Evolutionary conservation across 108 stramenopile genomes (phyloP).

Genomic region (Skeletonema grethae): DNA sequence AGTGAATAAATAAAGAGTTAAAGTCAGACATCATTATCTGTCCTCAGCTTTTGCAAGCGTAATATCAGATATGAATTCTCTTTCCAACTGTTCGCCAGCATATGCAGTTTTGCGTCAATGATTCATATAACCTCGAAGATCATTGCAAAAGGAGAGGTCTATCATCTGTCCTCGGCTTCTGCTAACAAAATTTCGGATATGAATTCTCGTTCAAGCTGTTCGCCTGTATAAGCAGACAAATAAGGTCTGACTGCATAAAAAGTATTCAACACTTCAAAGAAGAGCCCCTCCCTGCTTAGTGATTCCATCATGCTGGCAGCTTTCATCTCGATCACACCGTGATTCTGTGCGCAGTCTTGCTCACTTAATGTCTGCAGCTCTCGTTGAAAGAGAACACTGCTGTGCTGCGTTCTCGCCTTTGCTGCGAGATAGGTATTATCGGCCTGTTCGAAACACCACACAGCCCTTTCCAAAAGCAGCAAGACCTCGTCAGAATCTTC

Average conservation of each 20-base stretch:
- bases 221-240: slow-evolving; percentile 10
- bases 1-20: too few relatives aligned
- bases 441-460: slow-evolving; percentile 46
- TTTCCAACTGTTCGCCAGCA: too few relatives aligned
- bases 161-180: background rate
- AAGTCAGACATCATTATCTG: too few relatives aligned
- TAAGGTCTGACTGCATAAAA: background rate
- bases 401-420: slow-evolving; percentile 42
- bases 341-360: background rate
- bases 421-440: slow-evolving; percentile 11
- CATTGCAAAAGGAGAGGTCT: too few relatives aligned
- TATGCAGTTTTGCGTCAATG: too few relatives aligned
- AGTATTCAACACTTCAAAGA: slow-evolving; percentile 1
- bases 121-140: too few relatives aligned
- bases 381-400: slow-evolving; percentile 29
- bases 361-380: background rate
- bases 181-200: background rate
- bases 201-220: background rate
- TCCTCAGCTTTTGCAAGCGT: too few relatives aligned
- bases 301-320: slow-evolving; percentile 24
- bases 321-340: slow-evolving; percentile 11
- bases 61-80: too few relatives aligned
- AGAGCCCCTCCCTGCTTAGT: slow-evolving; percentile 26
- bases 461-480: slow-evolving; percentile 26
- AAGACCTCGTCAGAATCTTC: background rate